phyloP scores from a whole-genome alignment of 2,329 filamentous ascomycete species.

The Septoria linicola region DNA sequence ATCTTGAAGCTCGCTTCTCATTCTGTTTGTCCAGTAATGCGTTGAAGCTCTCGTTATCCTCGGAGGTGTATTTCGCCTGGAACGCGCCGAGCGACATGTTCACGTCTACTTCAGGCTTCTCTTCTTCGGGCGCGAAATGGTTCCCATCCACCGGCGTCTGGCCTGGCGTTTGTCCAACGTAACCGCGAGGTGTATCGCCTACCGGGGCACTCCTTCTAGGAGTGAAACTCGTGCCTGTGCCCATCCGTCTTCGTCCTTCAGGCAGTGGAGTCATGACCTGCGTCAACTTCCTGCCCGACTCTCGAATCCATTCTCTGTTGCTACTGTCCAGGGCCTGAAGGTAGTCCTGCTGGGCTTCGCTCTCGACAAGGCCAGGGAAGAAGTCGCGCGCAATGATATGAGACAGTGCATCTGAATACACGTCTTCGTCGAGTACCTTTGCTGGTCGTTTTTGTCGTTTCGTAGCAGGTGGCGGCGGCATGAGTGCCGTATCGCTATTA shows the following conservation, averaged over 20 bases:
- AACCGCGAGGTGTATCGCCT: conserved; percentile 55
- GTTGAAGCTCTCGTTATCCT: conserved; percentile 98
- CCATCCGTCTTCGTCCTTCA: conserved; percentile 42
- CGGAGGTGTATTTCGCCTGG: conserved; percentile 90
- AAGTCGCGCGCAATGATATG: conserved; percentile 96
- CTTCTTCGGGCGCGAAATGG: conserved; percentile 38
- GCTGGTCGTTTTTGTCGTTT: conserved; percentile 91
- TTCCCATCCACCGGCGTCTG: conserved; percentile 48
- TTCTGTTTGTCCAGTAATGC: conserved; percentile 89
- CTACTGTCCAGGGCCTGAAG: conserved; percentile 85
- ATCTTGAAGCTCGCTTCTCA: conserved; percentile 75
- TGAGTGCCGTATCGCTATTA: conserved; percentile 65
- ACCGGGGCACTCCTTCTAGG: conserved; percentile 25
- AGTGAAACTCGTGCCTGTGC: conserved; percentile 41
- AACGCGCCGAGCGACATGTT: conserved; percentile 81
- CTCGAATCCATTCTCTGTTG: conserved; percentile 81
- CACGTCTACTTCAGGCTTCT: conserved; percentile 61
- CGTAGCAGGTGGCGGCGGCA: conserved; percentile 79
- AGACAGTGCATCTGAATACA: conserved; percentile 84
- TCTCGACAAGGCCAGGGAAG: conserved; percentile 86
- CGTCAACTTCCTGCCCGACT: conserved; percentile 61
- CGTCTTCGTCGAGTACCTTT: conserved; percentile 87
- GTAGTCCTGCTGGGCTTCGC: conserved; percentile 86
- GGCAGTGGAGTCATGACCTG: conserved; percentile 80
- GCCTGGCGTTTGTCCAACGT: conserved; percentile 69